phyloP scores from a whole-genome alignment of 1,284 basidiomycete species.

The Trichosporon sp. region DNA sequence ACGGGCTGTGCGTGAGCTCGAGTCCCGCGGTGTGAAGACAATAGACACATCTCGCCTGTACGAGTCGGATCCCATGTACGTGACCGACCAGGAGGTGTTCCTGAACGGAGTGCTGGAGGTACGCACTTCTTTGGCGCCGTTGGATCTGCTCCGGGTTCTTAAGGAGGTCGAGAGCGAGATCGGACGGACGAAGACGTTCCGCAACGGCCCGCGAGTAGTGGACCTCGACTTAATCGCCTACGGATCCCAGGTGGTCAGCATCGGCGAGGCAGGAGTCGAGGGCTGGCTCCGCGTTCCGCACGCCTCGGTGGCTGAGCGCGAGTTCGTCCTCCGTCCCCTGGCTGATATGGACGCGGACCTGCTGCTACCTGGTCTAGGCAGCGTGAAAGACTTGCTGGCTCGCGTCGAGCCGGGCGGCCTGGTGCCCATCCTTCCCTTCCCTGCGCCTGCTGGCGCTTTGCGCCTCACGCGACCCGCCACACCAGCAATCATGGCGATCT shows the following conservation, averaged over 20 bases:
- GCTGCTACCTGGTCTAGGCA: conserved; percentile 57
- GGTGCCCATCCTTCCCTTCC: conserved; percentile 48
- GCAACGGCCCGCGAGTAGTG: conserved; percentile 82
- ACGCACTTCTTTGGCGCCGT: conserved; percentile 64
- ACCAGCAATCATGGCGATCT: conserved; percentile 84
- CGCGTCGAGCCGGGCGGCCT: conserved; percentile 55
- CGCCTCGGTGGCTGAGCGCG: conserved; percentile 69
- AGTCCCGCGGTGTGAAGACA: conserved; percentile 49
- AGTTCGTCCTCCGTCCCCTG: conserved; percentile 86
- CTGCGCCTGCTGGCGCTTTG: conserved; percentile 54
- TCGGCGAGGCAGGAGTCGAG: conserved; percentile 51
- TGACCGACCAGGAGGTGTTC: conserved; percentile 81
- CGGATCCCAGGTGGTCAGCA: conserved; percentile 60
- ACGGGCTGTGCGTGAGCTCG: conserved; percentile 54
- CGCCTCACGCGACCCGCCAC: conserved; percentile 35
- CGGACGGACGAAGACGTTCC: conserved; percentile 73
- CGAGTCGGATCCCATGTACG: conserved; percentile 93
- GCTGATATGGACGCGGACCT: conserved; percentile 62
- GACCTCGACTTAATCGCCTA: conserved; percentile 89
- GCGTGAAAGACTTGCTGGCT: conserved; percentile 53
- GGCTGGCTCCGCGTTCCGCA: conserved; percentile 79
- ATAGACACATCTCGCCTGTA: conserved; percentile 87
- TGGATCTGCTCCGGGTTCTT: conserved; percentile 59
- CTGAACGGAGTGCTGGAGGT: conserved; percentile 87
- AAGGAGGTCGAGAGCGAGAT: conserved; percentile 71